Base-by-base conservation (phyloP, 2,329 filamentous ascomycete genomes). In the Ciborinia camelliae region DNA sequence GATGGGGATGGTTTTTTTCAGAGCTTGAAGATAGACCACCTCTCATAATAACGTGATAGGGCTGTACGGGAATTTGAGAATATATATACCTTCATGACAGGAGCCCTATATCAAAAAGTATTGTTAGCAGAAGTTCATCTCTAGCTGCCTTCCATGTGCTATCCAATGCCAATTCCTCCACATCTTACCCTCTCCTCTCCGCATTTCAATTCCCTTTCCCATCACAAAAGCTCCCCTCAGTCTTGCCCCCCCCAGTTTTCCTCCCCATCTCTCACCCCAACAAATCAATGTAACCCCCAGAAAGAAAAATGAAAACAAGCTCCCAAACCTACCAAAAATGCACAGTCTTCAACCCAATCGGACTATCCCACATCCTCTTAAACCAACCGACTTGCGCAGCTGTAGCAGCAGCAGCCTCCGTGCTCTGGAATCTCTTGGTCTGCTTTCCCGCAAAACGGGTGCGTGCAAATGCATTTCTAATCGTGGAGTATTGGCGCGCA, bases 311-410 rank as follows among this genome's bases (percentile, higher is more conserved):
- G 51, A 62, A 58, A 43, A 43, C 1, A 18, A 32, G n/a, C n/a
- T 23, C 20, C 35, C 28, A 28, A 47, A 64, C 83, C 70, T 81
- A 94, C 94, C 95, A 99, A 81, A 99, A 99, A 80, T 99, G 95
- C 74, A 99, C 95, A 68, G 95, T 99, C 88, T 92, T 92, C 72
- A 93, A 72, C 60, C 91, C 91, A 69, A 93, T 79, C 68, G 90
- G 90, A 77, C 89, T 92, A 78, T 91, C 86, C 89, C 89, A 92
- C 83, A 96, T 86, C 79, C 87, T 87, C 82, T 89, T 87, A 77
- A 95, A 87, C 82, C 83, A 88, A 75, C 80, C 80, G 26, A 35
- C 59, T 32, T 62, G 59, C 68, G 48, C 76, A 66, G 77, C 76
- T 71, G 79, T 76, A 71, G 77, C 70, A 68, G 77, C 67, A 52